Conservation (phyloP, 495 filamentous ascomycete species). For the Penicillium crystallinum region DNA sequence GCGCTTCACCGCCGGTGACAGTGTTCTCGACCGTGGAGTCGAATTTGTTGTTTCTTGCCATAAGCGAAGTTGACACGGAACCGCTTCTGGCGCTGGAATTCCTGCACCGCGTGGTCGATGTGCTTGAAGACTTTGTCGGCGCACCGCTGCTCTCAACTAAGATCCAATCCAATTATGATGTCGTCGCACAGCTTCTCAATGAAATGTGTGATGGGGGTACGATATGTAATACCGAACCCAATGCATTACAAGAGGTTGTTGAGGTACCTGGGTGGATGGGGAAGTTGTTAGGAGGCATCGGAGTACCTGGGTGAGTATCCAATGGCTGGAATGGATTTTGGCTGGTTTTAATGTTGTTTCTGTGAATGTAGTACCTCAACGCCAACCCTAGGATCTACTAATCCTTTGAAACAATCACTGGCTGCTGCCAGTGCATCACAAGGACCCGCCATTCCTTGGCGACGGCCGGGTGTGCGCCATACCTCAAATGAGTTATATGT, state of each 20-base stretch:
- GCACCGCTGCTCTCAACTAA: conserved; percentile 79
- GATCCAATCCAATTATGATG: conserved; percentile 86
- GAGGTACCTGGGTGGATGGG: conserved; percentile 86
- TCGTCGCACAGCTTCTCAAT: conserved; percentile 84
- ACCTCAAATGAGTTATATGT: conserved; percentile 97
- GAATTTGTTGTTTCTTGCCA: conserved; percentile 80
- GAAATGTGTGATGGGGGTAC: conserved; percentile 96
- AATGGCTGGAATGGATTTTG: not conserved
- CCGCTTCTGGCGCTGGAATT: conserved; percentile 95
- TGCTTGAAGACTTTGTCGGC: conserved; percentile 91
- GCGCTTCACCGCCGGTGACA: conserved; percentile 77
- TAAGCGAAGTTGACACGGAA: conserved; percentile 77
- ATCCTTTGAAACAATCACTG: conserved; percentile 44
- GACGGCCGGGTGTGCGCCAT: conserved; percentile 85
- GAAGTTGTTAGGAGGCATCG: conserved; percentile 84
- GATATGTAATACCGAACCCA: conserved; percentile 88
- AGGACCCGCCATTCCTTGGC: conserved; percentile 72
- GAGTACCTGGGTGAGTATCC: conserved; percentile 60
- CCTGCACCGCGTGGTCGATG: conserved; percentile 87
- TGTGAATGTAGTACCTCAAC: conserved; percentile 32
- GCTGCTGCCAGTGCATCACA: conserved; percentile 33
- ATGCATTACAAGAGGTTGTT: conserved; percentile 85
- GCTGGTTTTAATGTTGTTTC: not conserved
- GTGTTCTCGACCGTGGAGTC: conserved; percentile 83
- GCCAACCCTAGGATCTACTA: conserved; percentile 37